phyloP scores from a whole-genome alignment of 2,329 filamentous ascomycete genomes.

The Diaporthe sp. region DNA sequence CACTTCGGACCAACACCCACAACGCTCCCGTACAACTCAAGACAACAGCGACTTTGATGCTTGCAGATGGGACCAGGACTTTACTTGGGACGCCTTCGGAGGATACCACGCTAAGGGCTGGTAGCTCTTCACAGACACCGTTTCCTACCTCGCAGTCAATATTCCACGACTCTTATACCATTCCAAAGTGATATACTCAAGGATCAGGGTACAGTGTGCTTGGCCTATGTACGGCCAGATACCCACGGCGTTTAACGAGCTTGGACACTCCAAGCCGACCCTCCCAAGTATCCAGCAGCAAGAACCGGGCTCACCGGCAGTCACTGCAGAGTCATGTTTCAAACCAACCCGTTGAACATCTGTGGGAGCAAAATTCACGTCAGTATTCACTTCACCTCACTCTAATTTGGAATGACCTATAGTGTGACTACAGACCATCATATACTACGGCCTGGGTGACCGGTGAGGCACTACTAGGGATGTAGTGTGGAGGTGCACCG shows the following conservation, averaged over 20 bases:
- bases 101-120: conserved; percentile 90
- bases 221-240: neutral
- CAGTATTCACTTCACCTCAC: neutral
- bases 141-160: neutral
- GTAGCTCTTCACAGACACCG: conserved; percentile 61
- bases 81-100: conserved; percentile 80
- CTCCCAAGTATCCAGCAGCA: neutral
- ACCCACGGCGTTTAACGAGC: neutral
- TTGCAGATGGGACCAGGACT: conserved; percentile 87
- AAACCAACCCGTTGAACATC: neutral
- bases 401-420: neutral
- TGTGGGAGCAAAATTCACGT: neutral
- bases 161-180: neutral
- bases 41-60: conserved; percentile 72
- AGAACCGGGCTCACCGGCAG: neutral
- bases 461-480: neutral
- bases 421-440: neutral
- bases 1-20: conserved; percentile 86
- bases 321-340: neutral
- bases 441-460: neutral
- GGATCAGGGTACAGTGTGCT: conserved; percentile 1
- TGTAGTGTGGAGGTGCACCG: neutral
- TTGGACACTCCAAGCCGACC: neutral
- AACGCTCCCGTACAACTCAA: conserved; percentile 71
- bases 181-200: conserved; percentile 24